Conservation (phyloP, 176 grass and related monocot genomes). For the Themeda triandra region DNA sequence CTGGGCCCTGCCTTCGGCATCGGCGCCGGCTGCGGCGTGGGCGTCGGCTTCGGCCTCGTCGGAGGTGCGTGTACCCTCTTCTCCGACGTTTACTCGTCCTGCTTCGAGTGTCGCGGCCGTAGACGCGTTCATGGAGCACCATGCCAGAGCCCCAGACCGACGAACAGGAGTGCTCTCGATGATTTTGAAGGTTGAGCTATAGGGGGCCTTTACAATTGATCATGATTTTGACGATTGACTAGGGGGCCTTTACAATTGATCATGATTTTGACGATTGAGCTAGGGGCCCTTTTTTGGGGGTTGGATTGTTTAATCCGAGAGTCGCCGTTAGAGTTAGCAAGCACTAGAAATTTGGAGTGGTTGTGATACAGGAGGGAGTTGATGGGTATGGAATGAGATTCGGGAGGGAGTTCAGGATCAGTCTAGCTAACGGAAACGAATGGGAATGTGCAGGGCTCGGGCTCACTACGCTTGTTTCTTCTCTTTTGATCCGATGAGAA, state of each 20-base stretch:
- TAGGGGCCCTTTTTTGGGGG: not conserved
- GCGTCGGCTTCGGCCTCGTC: constrained; percentile 71
- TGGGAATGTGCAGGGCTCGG: not conserved
- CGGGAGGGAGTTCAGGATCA: not conserved
- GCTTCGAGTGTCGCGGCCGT: not conserved
- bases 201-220: no score
- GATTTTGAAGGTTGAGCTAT: not conserved
- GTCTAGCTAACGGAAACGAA: not conserved
- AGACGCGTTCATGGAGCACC: not conserved
- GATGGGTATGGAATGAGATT: not conserved
- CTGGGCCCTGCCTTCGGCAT: constrained; percentile 70
- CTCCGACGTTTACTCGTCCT: not conserved
- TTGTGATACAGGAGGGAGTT: not conserved
- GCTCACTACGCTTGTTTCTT: not conserved
- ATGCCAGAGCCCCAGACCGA: not conserved
- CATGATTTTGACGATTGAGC: not conserved
- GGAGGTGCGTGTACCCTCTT: constrained; percentile 52
- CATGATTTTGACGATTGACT: no score
- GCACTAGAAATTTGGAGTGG: not conserved
- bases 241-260: no score
- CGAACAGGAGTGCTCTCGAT: not conserved
- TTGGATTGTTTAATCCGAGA: not conserved
- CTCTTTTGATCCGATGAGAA: not conserved
- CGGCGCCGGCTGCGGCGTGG: constrained; percentile 82
- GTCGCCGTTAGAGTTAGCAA: not conserved